Conservation (phyloP, 805 yeast species). For the Blastobotrys muscicola region DNA sequence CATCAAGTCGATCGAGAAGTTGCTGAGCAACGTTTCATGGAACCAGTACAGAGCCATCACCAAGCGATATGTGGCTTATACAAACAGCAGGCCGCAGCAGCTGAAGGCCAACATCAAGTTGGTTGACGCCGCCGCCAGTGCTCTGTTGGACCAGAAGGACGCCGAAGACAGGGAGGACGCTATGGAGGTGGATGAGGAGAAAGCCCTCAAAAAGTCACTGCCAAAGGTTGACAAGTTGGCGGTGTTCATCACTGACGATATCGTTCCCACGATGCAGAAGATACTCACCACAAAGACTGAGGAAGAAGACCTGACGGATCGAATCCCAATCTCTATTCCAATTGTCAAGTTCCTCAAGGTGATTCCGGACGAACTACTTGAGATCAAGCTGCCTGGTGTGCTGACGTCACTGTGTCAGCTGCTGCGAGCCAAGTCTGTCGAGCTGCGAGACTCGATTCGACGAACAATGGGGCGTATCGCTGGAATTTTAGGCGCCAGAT, state of each 20-base stretch:
- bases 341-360: conserved; percentile 57
- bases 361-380: conserved; percentile 46
- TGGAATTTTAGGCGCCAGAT: conserved; percentile 56
- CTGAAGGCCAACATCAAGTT: conserved; percentile 52
- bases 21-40: conserved; percentile 58
- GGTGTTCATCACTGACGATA: conserved; percentile 42
- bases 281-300: conserved; percentile 40
- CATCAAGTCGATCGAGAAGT: conserved; percentile 46
- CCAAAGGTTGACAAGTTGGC: conserved; percentile 35
- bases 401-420: conserved; percentile 84
- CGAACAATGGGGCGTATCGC: conserved; percentile 61
- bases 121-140: conserved; percentile 20
- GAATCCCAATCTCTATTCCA: conserved; percentile 79
- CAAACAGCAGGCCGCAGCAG: conserved; percentile 36
- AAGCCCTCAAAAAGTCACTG: conserved; percentile 19
- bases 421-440: conserved; percentile 75
- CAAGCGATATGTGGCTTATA: conserved; percentile 50
- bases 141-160: conserved; percentile 8
- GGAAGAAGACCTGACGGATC: conserved; percentile 64
- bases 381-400: conserved; percentile 63
- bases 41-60: conserved; percentile 70
- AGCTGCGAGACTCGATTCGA: conserved; percentile 77
- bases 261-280: conserved; percentile 53
- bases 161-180: conserved; percentile 4
- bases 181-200: conserved; percentile 9